Conservation (phyloP, 495 filamentous ascomycete genomes). For the Entonaema liquescens region DNA sequence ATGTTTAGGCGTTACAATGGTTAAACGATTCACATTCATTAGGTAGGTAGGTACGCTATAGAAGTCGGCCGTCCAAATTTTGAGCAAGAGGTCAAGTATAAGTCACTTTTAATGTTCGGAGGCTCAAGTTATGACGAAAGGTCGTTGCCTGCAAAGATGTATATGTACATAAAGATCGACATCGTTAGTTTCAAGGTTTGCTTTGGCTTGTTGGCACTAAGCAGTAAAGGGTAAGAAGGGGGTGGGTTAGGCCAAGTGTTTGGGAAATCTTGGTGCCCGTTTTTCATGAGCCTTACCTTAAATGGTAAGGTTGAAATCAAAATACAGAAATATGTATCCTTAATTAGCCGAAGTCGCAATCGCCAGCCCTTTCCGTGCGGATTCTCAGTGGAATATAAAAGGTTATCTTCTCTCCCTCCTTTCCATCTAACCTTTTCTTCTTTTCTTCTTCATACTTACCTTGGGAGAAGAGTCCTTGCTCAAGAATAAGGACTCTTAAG, state of each 20-base stretch:
- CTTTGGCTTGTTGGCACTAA: background rate
- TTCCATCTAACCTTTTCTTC: conserved; percentile 49
- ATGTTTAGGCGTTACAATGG: too few relatives aligned
- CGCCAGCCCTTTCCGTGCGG: conserved; percentile 4
- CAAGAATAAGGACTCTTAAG: conserved; percentile 68
- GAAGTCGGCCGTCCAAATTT: too few relatives aligned
- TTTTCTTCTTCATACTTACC: conserved; percentile 65
- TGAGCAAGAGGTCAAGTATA: too few relatives aligned
- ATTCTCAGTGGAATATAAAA: conserved; percentile 38
- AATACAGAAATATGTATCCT: background rate
- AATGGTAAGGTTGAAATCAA: background rate
- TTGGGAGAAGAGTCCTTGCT: conserved; percentile 70
- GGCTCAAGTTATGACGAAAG: background rate
- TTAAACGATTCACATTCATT: too few relatives aligned
- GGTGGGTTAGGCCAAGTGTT: background rate
- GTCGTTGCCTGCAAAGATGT: background rate
- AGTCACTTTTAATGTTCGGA: background rate
- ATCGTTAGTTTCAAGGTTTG: background rate
- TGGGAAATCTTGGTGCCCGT: background rate
- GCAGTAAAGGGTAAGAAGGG: background rate
- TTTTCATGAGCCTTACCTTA: background rate
- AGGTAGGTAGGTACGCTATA: too few relatives aligned
- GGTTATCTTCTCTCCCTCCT: conserved; percentile 11
- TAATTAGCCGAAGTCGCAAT: conserved; percentile 29
- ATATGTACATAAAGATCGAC: background rate